Conservation (phyloP, 306 rosid species). For the Crataegus laevigata region DNA sequence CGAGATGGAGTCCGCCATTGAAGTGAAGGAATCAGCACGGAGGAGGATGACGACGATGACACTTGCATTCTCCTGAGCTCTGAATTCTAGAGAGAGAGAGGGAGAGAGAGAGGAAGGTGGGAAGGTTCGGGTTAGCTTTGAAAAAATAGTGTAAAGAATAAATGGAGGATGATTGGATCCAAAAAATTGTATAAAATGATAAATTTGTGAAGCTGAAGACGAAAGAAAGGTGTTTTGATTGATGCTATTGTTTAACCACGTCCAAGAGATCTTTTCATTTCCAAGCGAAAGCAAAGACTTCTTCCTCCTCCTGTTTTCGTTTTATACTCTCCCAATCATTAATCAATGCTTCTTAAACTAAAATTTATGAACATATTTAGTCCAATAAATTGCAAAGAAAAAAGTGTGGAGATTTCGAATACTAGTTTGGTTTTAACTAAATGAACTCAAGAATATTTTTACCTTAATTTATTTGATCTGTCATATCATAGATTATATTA, state of each 20-base stretch:
- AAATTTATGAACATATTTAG: too few relatives aligned
- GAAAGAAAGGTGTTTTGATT: not conserved
- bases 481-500: too few relatives aligned
- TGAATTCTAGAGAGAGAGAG: not conserved
- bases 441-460: too few relatives aligned
- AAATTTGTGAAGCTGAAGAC: not conserved
- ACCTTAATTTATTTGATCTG: too few relatives aligned
- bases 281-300: not conserved
- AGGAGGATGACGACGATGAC: constrained; percentile 7
- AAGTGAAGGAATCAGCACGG: not conserved
- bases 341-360: not conserved
- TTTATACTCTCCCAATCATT: too few relatives aligned
- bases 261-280: not conserved
- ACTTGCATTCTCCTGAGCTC: constrained; percentile 6
- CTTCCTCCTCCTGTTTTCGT: not conserved
- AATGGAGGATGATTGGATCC: not conserved
- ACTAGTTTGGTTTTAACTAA: too few relatives aligned
- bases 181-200: not conserved
- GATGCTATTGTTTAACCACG: constrained; percentile 4
- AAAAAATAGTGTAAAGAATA: not conserved
- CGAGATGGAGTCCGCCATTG: constrained; percentile 5
- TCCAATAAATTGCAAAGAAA: too few relatives aligned
- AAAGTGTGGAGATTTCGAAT: too few relatives aligned
- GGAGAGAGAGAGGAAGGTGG: not conserved
- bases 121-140: not conserved